Evolutionary conservation across 2,329 filamentous ascomycete genomes (phyloP).

Genomic region (Septoria petroselini): DNA sequence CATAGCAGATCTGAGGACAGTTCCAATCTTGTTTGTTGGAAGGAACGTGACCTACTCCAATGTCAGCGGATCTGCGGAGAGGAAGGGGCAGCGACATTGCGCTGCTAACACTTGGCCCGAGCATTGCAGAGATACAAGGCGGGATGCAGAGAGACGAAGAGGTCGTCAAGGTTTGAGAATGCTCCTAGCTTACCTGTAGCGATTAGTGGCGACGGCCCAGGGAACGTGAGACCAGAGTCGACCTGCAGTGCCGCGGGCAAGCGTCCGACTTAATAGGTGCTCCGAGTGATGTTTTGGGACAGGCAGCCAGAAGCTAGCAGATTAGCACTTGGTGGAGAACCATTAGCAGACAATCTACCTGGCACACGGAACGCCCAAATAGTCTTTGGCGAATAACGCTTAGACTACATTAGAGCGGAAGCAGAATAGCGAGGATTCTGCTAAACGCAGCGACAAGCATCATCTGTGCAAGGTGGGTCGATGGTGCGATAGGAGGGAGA

Average conservation of each 20-base stretch:
- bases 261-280: constrained; percentile 14
- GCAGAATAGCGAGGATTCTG: constrained; percentile 10
- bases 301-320: constrained; percentile 16
- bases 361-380: constrained; percentile 7
- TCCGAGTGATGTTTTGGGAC: constrained; percentile 20
- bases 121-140: too few relatives aligned
- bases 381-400: constrained; percentile 10
- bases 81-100: neutral
- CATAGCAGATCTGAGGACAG: constrained; percentile 1
- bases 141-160: too few relatives aligned
- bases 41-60: neutral
- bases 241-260: constrained; percentile 9
- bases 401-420: constrained; percentile 11
- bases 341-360: constrained; percentile 14
- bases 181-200: neutral
- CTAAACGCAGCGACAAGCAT: constrained; percentile 5
- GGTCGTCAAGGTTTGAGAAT: constrained; percentile 3
- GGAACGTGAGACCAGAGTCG: neutral
- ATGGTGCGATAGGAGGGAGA: constrained; percentile 12
- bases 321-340: constrained; percentile 19
- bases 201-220: constrained; percentile 5
- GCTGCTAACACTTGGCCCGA: too few relatives aligned
- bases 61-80: neutral
- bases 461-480: constrained; percentile 4
- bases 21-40: neutral